Evolutionary conservation across 352 stramenopile genomes (phyloP).

Genomic region (Lagenidium sp.): DNA sequence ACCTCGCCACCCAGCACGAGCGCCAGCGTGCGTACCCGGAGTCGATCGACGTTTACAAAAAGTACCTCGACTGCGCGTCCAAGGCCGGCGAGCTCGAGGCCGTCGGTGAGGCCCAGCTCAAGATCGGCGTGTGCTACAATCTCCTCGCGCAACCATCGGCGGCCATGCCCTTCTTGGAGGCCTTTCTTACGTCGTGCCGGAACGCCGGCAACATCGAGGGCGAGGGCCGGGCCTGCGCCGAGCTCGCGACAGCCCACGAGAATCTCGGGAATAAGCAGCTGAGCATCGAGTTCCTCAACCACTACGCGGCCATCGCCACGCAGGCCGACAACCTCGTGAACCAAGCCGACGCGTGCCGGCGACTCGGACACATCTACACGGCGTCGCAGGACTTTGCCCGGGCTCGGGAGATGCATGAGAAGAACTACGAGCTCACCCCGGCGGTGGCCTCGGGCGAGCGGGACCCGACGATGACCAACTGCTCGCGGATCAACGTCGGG

Average conservation of each 20-base stretch:
- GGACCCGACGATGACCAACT: slow-evolving; percentile 45
- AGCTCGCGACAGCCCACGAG: slow-evolving; percentile 85
- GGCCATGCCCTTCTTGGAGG: slow-evolving; percentile 78
- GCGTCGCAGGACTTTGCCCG: slow-evolving; percentile 65
- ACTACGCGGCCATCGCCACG: slow-evolving; percentile 72
- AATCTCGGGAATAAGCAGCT: slow-evolving; percentile 67
- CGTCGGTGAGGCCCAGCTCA: slow-evolving; percentile 52
- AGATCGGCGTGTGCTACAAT: slow-evolving; percentile 75
- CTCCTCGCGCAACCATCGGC: slow-evolving; percentile 41
- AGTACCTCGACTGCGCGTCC: slow-evolving; percentile 53
- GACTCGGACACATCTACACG: slow-evolving; percentile 83
- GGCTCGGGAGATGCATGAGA: slow-evolving; percentile 85
- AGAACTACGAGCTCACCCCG: slow-evolving; percentile 82
- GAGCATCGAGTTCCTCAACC: slow-evolving; percentile 84
- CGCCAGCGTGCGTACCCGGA: slow-evolving; percentile 20
- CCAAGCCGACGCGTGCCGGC: slow-evolving; percentile 79
- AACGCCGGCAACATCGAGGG: slow-evolving; percentile 51
- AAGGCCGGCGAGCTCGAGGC: slow-evolving; percentile 57
- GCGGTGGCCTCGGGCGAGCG: slow-evolving; percentile 26
- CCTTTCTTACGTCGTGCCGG: slow-evolving; percentile 53
- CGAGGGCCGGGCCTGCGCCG: slow-evolving; percentile 78
- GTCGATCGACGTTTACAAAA: slow-evolving; percentile 70
- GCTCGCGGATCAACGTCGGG: slow-evolving; percentile 56
- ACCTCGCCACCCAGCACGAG: slow-evolving; percentile 44
- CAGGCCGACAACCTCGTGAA: slow-evolving; percentile 79